Conservation (phyloP, 768 basidiomycete species). For the Mycena venus region DNA sequence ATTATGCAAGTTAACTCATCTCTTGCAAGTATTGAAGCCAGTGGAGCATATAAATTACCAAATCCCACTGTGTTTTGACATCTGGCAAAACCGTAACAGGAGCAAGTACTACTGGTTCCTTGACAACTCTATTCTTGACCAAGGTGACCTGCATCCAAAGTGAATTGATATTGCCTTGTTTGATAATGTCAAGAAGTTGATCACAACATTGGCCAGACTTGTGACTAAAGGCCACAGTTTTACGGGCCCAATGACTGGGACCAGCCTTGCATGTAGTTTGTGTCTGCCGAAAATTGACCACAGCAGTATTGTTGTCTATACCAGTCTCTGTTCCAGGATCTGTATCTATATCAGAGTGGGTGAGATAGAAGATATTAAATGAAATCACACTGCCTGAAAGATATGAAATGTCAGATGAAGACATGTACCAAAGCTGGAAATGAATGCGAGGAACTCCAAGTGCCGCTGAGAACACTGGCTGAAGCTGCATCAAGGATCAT, state of each 20-base stretch:
- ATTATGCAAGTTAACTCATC: background rate
- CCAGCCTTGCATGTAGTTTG: background rate
- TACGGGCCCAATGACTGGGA: background rate
- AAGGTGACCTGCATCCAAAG: background rate
- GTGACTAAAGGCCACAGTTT: background rate
- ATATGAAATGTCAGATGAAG: too few species aligned
- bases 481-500: too few species aligned
- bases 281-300: background rate
- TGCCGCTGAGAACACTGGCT: too few species aligned
- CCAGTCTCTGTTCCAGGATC: background rate
- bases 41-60: background rate
- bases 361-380: too few species aligned
- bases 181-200: background rate
- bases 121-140: background rate
- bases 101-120: background rate
- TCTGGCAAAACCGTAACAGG: too few species aligned
- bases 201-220: background rate
- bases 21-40: background rate
- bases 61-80: too few species aligned
- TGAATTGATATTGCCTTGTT: background rate
- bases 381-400: too few species aligned
- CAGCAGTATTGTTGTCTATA: background rate
- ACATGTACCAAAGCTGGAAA: too few species aligned
- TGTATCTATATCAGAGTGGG: background rate
- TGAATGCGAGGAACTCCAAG: too few species aligned